Percentiles rank a stretch among this genome's conserved stretches.
Evolutionary conservation across 345 rosid genomes (phyloP).

Genomic region (Heritiera fomes): DNA sequence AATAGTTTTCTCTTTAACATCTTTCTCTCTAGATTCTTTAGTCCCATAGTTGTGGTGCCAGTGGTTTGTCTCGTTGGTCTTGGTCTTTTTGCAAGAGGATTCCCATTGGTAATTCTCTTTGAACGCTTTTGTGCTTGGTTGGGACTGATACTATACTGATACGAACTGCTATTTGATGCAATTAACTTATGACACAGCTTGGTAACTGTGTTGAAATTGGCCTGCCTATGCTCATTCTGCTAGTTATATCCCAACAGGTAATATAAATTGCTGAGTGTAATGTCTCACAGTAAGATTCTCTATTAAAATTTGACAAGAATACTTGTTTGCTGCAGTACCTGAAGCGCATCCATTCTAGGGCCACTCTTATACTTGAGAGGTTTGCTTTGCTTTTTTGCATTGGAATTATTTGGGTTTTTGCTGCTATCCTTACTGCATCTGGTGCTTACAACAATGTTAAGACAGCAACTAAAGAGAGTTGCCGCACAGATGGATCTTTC

Average conservation of each 20-base stretch:
- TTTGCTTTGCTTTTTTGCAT: constrained; percentile 81
- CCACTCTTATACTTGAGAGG: constrained; percentile 60
- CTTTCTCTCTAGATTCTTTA: constrained; percentile 52
- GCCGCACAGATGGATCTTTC: constrained; percentile 72
- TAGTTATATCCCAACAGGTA: constrained; percentile 76
- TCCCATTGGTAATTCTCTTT: constrained; percentile 72
- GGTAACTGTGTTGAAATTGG: constrained; percentile 92
- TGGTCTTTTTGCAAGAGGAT: constrained; percentile 85
- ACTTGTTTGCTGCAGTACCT: constrained; percentile 56
- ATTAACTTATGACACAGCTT: constrained; percentile 53
- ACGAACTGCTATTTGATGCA: constrained; percentile 3
- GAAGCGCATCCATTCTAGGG: constrained; percentile 38
- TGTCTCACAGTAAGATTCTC: neutral
- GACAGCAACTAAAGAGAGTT: constrained; percentile 60
- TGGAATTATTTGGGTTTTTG: constrained; percentile 85
- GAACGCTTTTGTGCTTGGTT: neutral
- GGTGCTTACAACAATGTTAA: constrained; percentile 90
- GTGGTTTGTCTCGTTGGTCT: constrained; percentile 77
- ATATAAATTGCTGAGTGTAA: constrained; percentile 3
- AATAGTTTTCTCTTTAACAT: constrained; percentile 14
- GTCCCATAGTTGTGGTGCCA: constrained; percentile 73
- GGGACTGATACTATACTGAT: neutral
- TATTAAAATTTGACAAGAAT: constrained; percentile 10
- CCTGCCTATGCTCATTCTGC: constrained; percentile 87
- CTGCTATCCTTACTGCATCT: constrained; percentile 84